These are phyloP conservation scores for Dendrobium catenatum DNA, from an alignment of 106 monocot genomes.

Conservation along the genomic window DNA sequence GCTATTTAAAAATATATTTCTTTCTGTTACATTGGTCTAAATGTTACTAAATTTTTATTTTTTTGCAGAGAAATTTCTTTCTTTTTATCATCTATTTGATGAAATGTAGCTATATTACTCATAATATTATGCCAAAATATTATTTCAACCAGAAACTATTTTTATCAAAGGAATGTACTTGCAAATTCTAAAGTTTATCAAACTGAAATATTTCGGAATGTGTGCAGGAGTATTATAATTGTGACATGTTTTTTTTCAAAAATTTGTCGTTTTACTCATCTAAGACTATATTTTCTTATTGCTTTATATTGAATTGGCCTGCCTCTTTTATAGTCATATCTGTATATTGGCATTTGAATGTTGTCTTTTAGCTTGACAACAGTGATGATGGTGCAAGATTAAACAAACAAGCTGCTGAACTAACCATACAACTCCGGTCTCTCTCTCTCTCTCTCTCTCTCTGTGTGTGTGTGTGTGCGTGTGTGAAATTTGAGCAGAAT, in stretches of 20 bases:
- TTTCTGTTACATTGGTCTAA: neutral
- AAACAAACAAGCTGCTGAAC: constrained; percentile 37
- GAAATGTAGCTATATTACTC: neutral
- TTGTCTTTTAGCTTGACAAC: constrained; percentile 5
- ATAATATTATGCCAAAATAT: neutral
- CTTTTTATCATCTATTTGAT: neutral
- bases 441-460: neutral
- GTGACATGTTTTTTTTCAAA: neutral
- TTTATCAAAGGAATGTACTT: neutral
- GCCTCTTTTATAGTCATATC: neutral
- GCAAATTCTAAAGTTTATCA: neutral
- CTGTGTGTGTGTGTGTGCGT: neutral
- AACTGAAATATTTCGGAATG: neutral
- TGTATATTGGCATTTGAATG: neutral
- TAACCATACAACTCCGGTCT: constrained; percentile 31
- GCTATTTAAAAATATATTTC: neutral
- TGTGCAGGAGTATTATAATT: neutral
- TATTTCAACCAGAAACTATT: neutral
- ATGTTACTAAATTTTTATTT: neutral
- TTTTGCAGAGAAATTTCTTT: neutral
- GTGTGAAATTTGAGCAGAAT: neutral
- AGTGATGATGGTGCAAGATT: constrained; percentile 16
- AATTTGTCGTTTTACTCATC: too few relatives aligned
- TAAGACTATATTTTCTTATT: neutral
- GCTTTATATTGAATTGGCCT: neutral